Evolutionary conservation across 2,329 filamentous ascomycete species (phyloP).

Genomic region (Fusarium odoratissimum): DNA sequence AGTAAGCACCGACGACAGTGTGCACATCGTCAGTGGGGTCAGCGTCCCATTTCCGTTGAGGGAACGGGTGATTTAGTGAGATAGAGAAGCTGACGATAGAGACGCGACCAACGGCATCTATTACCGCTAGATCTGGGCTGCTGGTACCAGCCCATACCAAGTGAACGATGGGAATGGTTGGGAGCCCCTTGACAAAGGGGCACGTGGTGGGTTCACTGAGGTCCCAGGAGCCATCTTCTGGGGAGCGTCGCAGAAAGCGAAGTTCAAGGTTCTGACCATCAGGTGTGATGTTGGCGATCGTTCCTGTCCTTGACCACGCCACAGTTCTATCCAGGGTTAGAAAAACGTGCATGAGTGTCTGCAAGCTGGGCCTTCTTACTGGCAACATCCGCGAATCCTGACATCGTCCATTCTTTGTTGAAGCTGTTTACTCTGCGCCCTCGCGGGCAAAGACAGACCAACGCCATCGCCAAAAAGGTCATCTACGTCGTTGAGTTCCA

Average conservation of each 20-base stretch:
- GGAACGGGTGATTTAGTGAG: conserved; percentile 77
- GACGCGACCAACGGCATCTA: conserved; percentile 83
- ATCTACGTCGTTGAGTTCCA: conserved; percentile 71
- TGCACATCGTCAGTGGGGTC: conserved; percentile 80
- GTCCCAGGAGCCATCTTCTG: conserved; percentile 78
- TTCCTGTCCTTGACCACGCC: conserved; percentile 89
- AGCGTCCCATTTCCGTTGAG: conserved; percentile 70
- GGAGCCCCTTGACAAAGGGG: conserved; percentile 69
- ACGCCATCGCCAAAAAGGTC: conserved; percentile 81
- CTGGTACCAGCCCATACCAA: conserved; percentile 81
- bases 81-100: conserved; percentile 78
- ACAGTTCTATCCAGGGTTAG: conserved; percentile 68
- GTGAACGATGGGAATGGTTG: conserved; percentile 78
- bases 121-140: conserved; percentile 82
- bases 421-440: conserved; percentile 67
- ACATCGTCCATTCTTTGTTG: conserved; percentile 81
- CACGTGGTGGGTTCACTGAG: conserved; percentile 78
- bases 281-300: conserved; percentile 81
- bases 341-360: not conserved
- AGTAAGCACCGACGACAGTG: conserved; percentile 85
- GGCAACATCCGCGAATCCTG: conserved; percentile 79
- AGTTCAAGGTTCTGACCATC: conserved; percentile 79
- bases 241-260: conserved; percentile 76
- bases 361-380: conserved; percentile 65
- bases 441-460: conserved; percentile 65